phyloP scores from a whole-genome alignment of 305 asterid genomes.

The Withania somnifera region DNA sequence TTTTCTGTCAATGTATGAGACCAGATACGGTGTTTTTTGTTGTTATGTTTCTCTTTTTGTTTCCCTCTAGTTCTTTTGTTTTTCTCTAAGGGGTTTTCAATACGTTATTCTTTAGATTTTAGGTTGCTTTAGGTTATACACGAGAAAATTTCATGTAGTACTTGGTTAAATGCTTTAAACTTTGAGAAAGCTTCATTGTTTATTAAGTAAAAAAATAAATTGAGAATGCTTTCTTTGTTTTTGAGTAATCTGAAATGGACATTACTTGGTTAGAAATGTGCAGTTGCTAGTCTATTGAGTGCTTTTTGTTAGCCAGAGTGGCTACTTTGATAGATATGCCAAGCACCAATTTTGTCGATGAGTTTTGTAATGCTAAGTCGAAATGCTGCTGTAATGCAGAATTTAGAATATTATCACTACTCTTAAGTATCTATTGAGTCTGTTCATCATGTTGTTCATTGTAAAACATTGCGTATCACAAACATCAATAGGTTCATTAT shows the following conservation, averaged over 20 bases:
- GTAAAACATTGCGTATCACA: neutral
- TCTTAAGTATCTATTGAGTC: neutral
- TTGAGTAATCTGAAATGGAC: neutral
- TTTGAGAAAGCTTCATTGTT: neutral
- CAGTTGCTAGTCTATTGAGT: neutral
- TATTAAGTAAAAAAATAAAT: neutral
- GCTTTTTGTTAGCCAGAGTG: neutral
- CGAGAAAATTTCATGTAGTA: neutral
- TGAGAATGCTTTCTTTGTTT: neutral
- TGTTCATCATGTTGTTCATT: neutral
- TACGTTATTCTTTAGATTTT: neutral
- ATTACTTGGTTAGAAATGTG: neutral
- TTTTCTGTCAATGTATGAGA: neutral
- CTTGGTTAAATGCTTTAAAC: neutral
- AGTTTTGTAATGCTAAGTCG: neutral
- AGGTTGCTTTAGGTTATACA: neutral
- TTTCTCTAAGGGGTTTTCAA: neutral
- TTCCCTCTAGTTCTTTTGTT: neutral
- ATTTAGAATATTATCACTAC: neutral
- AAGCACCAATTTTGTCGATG: neutral
- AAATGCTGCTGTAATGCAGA: neutral
- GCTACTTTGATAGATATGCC: neutral
- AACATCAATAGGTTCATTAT: neutral
- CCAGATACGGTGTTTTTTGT: neutral
- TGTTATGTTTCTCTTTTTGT: neutral